Evolutionary conservation across 495 filamentous ascomycete species (phyloP).

Genomic region (Talaromyces thailandensis): DNA sequence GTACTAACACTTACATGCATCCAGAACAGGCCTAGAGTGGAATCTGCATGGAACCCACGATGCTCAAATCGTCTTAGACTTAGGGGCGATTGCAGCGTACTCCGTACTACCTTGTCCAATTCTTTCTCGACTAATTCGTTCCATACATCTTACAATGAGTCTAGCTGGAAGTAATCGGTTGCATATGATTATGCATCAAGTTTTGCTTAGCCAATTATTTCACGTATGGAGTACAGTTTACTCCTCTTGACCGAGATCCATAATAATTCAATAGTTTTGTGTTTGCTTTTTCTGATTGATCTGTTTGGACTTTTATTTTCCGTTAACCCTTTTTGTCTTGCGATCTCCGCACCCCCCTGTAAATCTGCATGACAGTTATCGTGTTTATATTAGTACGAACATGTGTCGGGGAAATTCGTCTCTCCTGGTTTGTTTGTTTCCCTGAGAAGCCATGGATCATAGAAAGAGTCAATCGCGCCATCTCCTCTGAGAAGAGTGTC

Average conservation of each 20-base stretch:
- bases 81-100: background rate
- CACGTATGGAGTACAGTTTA: background rate
- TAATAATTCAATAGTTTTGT: background rate
- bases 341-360: conserved; percentile 6
- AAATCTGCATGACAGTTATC: background rate
- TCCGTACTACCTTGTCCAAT: too few species aligned
- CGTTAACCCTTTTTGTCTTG: conserved; percentile 14
- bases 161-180: background rate
- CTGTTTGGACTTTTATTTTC: conserved; percentile 6
- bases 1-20: background rate
- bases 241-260: conserved; percentile 4
- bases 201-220: background rate
- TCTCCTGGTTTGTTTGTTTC: background rate
- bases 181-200: background rate
- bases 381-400: background rate
- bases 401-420: background rate
- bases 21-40: background rate
- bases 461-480: background rate
- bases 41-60: conserved; percentile 3
- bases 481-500: background rate
- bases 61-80: background rate
- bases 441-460: background rate
- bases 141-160: background rate
- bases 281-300: conserved; percentile 1
- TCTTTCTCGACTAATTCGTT: background rate